Evolutionary conservation across 139 green algal genomes (phyloP).

Genomic region (Picochlorum sp.): DNA sequence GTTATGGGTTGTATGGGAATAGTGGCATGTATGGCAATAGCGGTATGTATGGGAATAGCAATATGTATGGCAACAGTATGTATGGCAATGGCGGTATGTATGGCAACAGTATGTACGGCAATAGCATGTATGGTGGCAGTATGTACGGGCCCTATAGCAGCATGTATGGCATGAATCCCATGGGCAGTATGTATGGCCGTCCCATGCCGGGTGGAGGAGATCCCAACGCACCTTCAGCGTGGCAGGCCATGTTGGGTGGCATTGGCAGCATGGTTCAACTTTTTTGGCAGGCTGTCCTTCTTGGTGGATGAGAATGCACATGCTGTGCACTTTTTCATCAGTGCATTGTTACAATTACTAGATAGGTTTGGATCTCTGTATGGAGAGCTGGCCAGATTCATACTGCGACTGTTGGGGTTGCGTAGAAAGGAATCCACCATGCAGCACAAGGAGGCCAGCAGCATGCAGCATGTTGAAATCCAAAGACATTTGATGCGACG

Average conservation of each 20-base stretch:
- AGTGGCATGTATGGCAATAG: conserved; percentile 6
- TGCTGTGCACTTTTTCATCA: conserved; percentile 98
- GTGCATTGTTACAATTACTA: conserved; percentile 85
- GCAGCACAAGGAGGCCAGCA: too few species aligned
- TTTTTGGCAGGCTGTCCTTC: conserved; percentile 92
- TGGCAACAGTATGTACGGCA: too few species aligned
- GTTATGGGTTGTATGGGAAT: too few species aligned
- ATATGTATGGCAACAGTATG: conserved; percentile 6
- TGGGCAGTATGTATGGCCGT: conserved; percentile 31
- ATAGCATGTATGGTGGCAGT: background rate
- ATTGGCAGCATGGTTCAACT: conserved; percentile 66
- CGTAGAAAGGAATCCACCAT: background rate
- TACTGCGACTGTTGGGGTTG: conserved; percentile 78
- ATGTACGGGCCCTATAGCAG: background rate
- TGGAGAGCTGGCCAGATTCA: conserved; percentile 85
- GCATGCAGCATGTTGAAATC: too few species aligned
- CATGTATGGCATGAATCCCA: conserved; percentile 32
- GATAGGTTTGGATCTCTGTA: conserved; percentile 89
- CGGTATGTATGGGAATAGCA: conserved; percentile 1
- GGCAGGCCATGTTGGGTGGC: conserved; percentile 58
- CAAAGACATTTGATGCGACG: too few species aligned
- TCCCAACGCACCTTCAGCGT: conserved; percentile 46
- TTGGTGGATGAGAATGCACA: conserved; percentile 98
- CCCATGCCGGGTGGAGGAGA: conserved; percentile 39
- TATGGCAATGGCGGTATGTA: too few species aligned